phyloP scores from a whole-genome alignment of 768 basidiomycete species.

The Phanerochaete sordida region DNA sequence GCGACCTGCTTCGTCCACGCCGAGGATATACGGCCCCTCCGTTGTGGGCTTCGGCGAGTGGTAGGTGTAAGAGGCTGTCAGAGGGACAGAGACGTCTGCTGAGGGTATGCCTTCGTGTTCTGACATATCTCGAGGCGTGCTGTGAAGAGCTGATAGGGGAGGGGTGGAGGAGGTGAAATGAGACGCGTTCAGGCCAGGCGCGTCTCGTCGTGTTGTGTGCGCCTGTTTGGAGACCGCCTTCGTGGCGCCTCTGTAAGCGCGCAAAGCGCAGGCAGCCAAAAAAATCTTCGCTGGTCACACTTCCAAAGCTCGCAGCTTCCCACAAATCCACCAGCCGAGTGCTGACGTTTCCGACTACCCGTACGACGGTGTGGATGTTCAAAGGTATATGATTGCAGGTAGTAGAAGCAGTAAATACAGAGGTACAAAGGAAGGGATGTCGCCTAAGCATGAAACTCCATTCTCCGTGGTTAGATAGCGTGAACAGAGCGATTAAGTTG shows the following conservation, averaged over 20 bases:
- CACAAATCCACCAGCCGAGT: too few species aligned
- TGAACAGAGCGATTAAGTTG: slow-evolving; percentile 85
- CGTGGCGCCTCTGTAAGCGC: background rate
- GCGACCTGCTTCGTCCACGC: slow-evolving; percentile 97
- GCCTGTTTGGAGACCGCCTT: background rate
- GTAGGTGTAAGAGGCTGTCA: slow-evolving; percentile 72
- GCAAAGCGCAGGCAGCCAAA: background rate
- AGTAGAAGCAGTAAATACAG: background rate
- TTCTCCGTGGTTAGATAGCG: slow-evolving; percentile 55
- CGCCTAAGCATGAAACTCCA: slow-evolving; percentile 87
- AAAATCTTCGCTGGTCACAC: background rate
- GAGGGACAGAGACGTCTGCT: slow-evolving; percentile 51
- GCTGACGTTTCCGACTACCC: too few species aligned
- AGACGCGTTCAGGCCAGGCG: background rate
- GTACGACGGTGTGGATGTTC: too few species aligned
- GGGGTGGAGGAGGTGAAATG: background rate
- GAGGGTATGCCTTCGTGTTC: slow-evolving; percentile 42
- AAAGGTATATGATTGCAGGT: too few species aligned
- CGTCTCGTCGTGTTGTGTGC: slow-evolving; percentile 1
- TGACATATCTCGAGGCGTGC: background rate
- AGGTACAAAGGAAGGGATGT: slow-evolving; percentile 33
- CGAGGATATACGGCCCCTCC: slow-evolving; percentile 83
- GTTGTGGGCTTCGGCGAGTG: slow-evolving; percentile 71
- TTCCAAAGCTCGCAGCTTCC: background rate
- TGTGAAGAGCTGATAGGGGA: background rate